Evolutionary conservation across 805 yeast genomes (phyloP).

Genomic region (Yamadazyma sp.): DNA sequence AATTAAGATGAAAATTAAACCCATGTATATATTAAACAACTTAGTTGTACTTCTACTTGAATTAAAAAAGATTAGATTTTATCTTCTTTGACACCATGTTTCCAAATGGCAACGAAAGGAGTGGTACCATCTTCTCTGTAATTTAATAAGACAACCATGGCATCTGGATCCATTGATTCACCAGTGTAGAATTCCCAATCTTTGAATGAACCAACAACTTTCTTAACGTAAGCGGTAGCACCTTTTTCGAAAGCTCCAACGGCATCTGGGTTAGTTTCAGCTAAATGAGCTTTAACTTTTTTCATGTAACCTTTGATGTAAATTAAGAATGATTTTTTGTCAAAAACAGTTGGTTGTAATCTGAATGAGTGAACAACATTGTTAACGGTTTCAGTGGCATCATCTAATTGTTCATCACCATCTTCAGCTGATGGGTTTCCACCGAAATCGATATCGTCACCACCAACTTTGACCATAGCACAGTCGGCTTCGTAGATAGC

Average conservation of each 20-base stretch:
- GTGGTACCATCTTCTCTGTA: constrained; percentile 99
- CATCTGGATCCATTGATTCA: constrained; percentile 99
- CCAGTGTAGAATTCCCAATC: constrained; percentile 99
- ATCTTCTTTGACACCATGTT: constrained; percentile 89
- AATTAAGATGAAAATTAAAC: constrained; percentile 1
- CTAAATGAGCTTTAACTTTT: constrained; percentile 84
- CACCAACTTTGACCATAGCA: constrained; percentile 82
- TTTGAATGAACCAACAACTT: constrained; percentile 90
- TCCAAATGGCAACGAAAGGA: constrained; percentile 97
- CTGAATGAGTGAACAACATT: constrained; percentile 98
- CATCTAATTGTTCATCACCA: constrained; percentile 74
- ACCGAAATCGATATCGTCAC: constrained; percentile 96
- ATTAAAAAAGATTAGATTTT: constrained; percentile 63
- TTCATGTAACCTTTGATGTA: constrained; percentile 99
- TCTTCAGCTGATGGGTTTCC: constrained; percentile 99
- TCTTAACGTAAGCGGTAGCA: constrained; percentile 94
- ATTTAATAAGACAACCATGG: constrained; percentile 95
- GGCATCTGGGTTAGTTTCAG: constrained; percentile 85
- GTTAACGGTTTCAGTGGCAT: constrained; percentile 88
- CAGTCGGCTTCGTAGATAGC: constrained; percentile 98
- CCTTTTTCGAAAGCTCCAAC: constrained; percentile 94
- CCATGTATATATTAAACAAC: too few species aligned
- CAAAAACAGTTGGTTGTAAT: constrained; percentile 91
- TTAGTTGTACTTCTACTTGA: neutral
- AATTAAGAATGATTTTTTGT: constrained; percentile 95